phyloP scores from a whole-genome alignment of 2,329 filamentous ascomycete species.

The Pezicula neosporulosa region DNA sequence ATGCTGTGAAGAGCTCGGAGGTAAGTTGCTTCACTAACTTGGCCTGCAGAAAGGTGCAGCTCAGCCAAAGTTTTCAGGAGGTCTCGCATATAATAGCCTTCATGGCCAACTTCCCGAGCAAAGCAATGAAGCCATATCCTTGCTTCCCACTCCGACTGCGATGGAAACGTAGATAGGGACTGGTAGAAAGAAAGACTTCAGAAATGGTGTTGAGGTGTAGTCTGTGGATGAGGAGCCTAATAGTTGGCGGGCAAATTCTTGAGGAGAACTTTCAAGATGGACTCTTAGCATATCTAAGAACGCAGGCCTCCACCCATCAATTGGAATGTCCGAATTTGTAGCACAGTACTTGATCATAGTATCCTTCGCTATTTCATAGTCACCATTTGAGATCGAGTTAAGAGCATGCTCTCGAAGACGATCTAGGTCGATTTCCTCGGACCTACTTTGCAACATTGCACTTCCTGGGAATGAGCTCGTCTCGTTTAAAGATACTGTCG shows the following conservation, averaged over 20 bases:
- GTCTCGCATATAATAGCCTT: conserved; percentile 30
- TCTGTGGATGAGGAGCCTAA: conserved; percentile 36
- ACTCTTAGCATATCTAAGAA: conserved; percentile 12
- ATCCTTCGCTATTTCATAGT: conserved; percentile 12
- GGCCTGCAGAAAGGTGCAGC: conserved; percentile 29
- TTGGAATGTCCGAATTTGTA: conserved; percentile 9
- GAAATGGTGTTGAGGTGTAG: conserved; percentile 35
- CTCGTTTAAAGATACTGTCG: neutral
- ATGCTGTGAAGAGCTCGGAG: conserved; percentile 33
- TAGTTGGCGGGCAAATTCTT: conserved; percentile 26
- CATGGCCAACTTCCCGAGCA: conserved; percentile 34
- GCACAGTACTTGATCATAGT: conserved; percentile 6
- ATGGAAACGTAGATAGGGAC: conserved; percentile 25
- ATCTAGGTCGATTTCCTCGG: conserved; percentile 5
- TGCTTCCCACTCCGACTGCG: conserved; percentile 26
- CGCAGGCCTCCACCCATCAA: conserved; percentile 16
- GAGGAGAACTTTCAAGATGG: conserved; percentile 27
- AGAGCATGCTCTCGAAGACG: neutral
- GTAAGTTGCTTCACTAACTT: conserved; percentile 31
- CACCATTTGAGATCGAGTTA: too few relatives aligned
- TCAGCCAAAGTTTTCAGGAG: conserved; percentile 31
- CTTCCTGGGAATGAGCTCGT: neutral
- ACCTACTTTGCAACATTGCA: too few relatives aligned
- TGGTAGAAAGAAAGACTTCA: conserved; percentile 38
- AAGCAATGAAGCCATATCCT: conserved; percentile 33